Evolutionary conservation across 2,329 filamentous ascomycete species (phyloP).

Genomic region (Fusarium globosum): DNA sequence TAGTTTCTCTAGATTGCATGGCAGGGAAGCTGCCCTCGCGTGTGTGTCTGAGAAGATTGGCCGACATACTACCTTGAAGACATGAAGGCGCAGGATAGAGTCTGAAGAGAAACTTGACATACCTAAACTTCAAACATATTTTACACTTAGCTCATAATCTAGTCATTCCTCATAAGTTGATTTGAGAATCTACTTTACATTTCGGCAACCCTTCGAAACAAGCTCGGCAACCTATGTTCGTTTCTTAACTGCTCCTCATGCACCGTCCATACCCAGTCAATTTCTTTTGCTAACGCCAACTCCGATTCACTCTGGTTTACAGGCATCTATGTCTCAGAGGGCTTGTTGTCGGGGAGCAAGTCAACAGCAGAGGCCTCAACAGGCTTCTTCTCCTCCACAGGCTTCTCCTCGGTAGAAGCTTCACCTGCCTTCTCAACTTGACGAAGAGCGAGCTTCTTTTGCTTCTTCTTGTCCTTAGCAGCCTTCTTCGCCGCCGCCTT

Average conservation of each 20-base stretch:
- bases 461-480: slow-evolving; percentile 62
- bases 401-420: slow-evolving; percentile 21
- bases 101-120: background rate
- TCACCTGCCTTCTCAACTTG: slow-evolving; percentile 29
- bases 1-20: background rate
- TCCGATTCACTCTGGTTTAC: background rate
- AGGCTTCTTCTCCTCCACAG: slow-evolving; percentile 25
- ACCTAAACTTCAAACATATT: background rate
- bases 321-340: slow-evolving; percentile 26
- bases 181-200: slow-evolving; percentile 41
- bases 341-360: slow-evolving; percentile 32
- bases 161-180: slow-evolving; percentile 37
- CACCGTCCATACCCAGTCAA: slow-evolving; percentile 6
- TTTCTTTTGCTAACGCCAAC: slow-evolving; percentile 3
- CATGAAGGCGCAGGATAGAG: background rate
- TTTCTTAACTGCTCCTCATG: slow-evolving; percentile 19
- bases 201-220: slow-evolving; percentile 11
- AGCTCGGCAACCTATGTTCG: slow-evolving; percentile 19
- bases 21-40: background rate
- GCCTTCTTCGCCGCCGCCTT: slow-evolving; percentile 64
- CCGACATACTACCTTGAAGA: background rate
- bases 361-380: slow-evolving; percentile 37
- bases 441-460: slow-evolving; percentile 50
- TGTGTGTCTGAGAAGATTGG: background rate
- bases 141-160: slow-evolving; percentile 31